Evolutionary conservation across 331 rosid genomes (phyloP).

Genomic region (Pyracantha coccinea): DNA sequence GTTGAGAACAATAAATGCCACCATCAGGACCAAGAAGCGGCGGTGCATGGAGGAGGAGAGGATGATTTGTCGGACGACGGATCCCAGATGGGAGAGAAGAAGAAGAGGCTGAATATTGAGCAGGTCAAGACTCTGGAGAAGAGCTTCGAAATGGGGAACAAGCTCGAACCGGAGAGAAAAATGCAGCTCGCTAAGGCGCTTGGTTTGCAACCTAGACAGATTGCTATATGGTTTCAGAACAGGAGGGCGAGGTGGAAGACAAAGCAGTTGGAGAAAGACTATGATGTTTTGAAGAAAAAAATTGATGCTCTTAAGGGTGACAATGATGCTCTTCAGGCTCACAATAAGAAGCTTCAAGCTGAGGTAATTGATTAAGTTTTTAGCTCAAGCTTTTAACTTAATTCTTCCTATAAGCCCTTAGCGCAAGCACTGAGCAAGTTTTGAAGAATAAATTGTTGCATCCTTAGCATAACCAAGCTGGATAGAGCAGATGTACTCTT

Average conservation of each 20-base stretch:
- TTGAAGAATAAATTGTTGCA: background rate
- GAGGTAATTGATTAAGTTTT: slow-evolving; percentile 36
- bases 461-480: background rate
- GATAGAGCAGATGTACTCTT: background rate
- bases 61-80: slow-evolving; percentile 90
- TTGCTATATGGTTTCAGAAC: slow-evolving; percentile 91
- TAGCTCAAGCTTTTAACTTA: background rate
- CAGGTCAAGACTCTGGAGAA: slow-evolving; percentile 85
- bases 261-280: slow-evolving; percentile 75
- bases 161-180: slow-evolving; percentile 88
- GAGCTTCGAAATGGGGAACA: slow-evolving; percentile 82
- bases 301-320: slow-evolving; percentile 69
- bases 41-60: slow-evolving; percentile 30
- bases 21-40: slow-evolving; percentile 26
- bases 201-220: slow-evolving; percentile 75
- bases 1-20: slow-evolving; percentile 17
- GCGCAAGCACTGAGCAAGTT: too few relatives aligned
- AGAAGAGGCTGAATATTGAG: slow-evolving; percentile 72
- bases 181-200: slow-evolving; percentile 70
- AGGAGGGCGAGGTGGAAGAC: slow-evolving; percentile 94
- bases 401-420: too few relatives aligned
- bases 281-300: slow-evolving; percentile 65
- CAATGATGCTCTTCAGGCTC: slow-evolving; percentile 63
- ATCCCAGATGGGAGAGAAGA: slow-evolving; percentile 74
- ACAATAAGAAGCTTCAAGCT: slow-evolving; percentile 60